phyloP scores from a whole-genome alignment of 805 yeast genomes.

The Middelhovenomyces tepae region DNA sequence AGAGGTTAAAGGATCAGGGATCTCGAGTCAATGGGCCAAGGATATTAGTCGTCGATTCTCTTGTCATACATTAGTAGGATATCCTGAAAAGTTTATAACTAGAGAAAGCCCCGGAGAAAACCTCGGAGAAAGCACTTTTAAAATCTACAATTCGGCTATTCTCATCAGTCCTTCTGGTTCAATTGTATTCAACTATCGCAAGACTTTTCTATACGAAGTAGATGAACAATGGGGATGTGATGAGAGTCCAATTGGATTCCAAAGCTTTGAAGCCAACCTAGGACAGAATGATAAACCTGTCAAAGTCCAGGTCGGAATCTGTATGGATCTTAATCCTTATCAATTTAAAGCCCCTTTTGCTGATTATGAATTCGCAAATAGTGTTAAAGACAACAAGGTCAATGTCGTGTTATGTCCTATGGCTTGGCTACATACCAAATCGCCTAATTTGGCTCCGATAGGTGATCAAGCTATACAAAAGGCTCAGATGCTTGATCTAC shows the following conservation, averaged over 20 bases:
- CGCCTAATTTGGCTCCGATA: slow-evolving; percentile 8
- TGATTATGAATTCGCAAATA: slow-evolving; percentile 58
- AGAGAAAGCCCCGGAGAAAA: slow-evolving; percentile 11
- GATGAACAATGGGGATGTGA: slow-evolving; percentile 75
- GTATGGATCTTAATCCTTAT: slow-evolving; percentile 91
- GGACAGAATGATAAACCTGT: slow-evolving; percentile 17
- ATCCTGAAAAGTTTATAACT: slow-evolving; percentile 48
- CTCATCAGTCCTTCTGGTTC: slow-evolving; percentile 53
- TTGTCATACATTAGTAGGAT: slow-evolving; percentile 72
- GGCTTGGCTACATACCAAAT: slow-evolving; percentile 59
- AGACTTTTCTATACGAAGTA: slow-evolving; percentile 65
- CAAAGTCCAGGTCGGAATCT: slow-evolving; percentile 64
- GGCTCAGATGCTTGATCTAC: slow-evolving; percentile 6
- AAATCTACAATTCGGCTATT: slow-evolving; percentile 62
- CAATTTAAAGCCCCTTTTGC: slow-evolving; percentile 69
- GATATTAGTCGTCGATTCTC: slow-evolving; percentile 39
- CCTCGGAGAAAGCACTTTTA: background rate
- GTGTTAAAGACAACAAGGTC: slow-evolving; percentile 39
- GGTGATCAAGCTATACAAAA: slow-evolving; percentile 15
- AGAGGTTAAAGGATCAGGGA: slow-evolving; percentile 41
- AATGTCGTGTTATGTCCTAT: slow-evolving; percentile 66
- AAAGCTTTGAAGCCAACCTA: slow-evolving; percentile 24
- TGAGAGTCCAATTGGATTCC: slow-evolving; percentile 59
- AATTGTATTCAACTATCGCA: slow-evolving; percentile 58
- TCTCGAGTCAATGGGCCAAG: slow-evolving; percentile 48